Evolutionary conservation across 345 rosid genomes (phyloP).

Genomic region (Eucalyptus tenuipes): DNA sequence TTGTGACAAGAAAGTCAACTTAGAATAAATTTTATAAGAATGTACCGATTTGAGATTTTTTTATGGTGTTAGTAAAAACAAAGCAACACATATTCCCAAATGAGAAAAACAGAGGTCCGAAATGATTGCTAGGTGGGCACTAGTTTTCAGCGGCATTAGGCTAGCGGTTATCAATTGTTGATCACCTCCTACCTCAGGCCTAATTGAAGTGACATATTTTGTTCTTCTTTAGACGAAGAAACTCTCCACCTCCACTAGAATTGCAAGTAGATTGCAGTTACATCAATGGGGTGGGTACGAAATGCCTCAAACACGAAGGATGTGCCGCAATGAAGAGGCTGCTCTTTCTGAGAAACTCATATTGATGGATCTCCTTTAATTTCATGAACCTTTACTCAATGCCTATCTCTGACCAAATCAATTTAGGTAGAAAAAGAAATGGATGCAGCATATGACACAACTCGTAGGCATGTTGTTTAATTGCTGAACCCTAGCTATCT

Average conservation of each 20-base stretch:
- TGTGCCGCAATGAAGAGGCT: not conserved
- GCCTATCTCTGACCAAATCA: not conserved
- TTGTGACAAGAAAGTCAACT: not conserved
- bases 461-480: not conserved
- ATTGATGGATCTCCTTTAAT: not conserved
- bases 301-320: not conserved
- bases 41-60: too few species aligned
- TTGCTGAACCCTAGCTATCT: not conserved
- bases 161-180: not conserved
- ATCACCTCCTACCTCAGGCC: not conserved
- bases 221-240: not conserved
- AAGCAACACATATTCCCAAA: too few species aligned
- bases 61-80: not conserved
- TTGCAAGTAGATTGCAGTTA: not conserved
- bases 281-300: not conserved
- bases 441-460: not conserved
- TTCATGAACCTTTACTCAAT: not conserved
- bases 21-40: too few species aligned
- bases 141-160: not conserved
- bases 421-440: not conserved
- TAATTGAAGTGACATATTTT: not conserved
- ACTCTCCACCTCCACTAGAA: not conserved
- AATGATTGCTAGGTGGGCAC: not conserved
- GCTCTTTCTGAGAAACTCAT: not conserved
- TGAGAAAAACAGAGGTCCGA: not conserved